Evolutionary conservation across 257 asterid species (phyloP), one percentile per base, ranked within the genome.

Genomic region (Jacaranda mimosifolia): DNA sequence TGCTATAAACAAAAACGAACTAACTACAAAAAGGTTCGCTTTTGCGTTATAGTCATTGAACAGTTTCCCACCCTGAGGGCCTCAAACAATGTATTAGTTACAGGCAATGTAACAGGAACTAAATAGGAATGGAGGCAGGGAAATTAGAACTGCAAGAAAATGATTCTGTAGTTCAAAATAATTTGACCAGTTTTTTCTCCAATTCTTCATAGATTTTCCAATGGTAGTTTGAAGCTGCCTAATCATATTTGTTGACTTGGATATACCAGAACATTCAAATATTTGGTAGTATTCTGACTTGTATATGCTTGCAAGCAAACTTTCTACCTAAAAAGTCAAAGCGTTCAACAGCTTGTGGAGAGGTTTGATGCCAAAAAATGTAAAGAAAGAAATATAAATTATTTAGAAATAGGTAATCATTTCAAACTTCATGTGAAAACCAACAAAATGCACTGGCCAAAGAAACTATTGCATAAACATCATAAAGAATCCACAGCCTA

Each of bases 71-170:
- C 62, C 12, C 12, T 32, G 18, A 60, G 7, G 43, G 43, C 66
- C 66, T 10, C 3, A 32, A 60, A 14, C 70, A 48, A 0, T 60
- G 12, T 11, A 46, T 11, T 14, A 48, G 55, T 45, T 62, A 11
- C 45, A 74, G 39, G 53, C 26, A 62, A 49, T 62, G 65, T 19
- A 77, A 60, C 58, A 19, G 53, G 11, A 62, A 69, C 53, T 21
- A 19, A 5, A 63, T 35, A 48, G n/a, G n/a, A n/a, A n/a, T n/a
- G n/a, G n/a, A n/a, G n/a, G 35, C 64, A 17, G 21, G 8, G 32
- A 46, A 62, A 63, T 7, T 48, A n/a, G 63, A 48, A 62, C 14
- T 48, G 13, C 3, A 3, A 48, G 53, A 48, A 1, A 48, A 13
- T 69, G 45, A 35, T 9, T 21, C 35, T 10, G 18, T 46, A 10